These are phyloP conservation scores for Suillus subluteus DNA, from an alignment of 768 basidiomycete genomes.

Conservation along the genomic window DNA sequence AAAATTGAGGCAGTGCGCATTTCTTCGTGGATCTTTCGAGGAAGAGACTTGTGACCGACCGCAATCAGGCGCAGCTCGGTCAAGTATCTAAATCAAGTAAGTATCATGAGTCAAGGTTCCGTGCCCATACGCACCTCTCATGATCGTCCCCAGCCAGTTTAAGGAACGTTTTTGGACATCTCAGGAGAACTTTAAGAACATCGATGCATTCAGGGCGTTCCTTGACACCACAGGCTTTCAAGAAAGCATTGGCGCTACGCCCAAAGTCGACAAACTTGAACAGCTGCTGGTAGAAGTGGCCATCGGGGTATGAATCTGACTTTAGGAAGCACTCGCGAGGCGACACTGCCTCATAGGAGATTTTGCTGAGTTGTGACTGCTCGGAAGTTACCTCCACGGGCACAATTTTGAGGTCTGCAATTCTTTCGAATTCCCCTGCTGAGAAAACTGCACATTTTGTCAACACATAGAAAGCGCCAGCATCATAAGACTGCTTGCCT, in stretches of 20 bases:
- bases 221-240: conserved; percentile 83
- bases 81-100: conserved; percentile 58
- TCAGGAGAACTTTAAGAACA: conserved; percentile 65
- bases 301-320: conserved; percentile 30
- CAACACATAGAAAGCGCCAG: not conserved
- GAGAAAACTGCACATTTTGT: conserved; percentile 51
- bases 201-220: conserved; percentile 82
- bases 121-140: conserved; percentile 49
- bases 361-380: not conserved
- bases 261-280: conserved; percentile 90
- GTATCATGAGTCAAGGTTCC: conserved; percentile 1
- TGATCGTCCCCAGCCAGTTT: conserved; percentile 59
- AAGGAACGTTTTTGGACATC: conserved; percentile 67
- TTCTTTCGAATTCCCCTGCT: conserved; percentile 47
- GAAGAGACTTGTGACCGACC: conserved; percentile 59
- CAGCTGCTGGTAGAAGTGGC: conserved; percentile 56
- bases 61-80: conserved; percentile 81
- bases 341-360: conserved; percentile 31
- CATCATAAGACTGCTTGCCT: conserved; percentile 36
- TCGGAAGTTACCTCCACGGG: conserved; percentile 41
- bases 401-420: conserved; percentile 64
- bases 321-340: conserved; percentile 71
- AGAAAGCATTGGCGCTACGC: conserved; percentile 71
- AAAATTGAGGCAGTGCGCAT: conserved; percentile 74
- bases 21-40: conserved; percentile 37